Conservation (phyloP, 164 flowering plant genomes). For the Vitis rotundifolia region DNA sequence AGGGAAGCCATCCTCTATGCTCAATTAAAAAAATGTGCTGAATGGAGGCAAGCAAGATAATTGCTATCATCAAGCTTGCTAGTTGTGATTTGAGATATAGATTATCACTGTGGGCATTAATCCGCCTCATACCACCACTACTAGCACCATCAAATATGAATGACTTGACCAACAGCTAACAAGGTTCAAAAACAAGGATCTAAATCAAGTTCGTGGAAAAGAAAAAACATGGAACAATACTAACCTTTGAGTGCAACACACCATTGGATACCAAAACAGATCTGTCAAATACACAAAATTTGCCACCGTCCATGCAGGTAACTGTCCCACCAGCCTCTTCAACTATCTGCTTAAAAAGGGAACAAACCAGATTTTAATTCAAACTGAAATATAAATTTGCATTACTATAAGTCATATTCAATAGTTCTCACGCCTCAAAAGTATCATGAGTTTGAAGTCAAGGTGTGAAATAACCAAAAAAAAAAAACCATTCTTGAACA, state of each 20-base stretch:
- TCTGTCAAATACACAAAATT: constrained; percentile 86
- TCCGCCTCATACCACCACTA: no score
- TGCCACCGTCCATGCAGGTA: constrained; percentile 84
- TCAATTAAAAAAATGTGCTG: no score
- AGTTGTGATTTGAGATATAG: no score
- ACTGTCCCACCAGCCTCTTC: constrained; percentile 97
- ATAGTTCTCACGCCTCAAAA: not conserved
- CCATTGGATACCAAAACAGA: constrained; percentile 93
- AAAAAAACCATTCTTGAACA: no score
- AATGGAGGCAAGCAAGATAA: no score
- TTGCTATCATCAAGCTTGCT: no score
- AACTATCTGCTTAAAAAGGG: constrained; percentile 61
- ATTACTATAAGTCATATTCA: not conserved
- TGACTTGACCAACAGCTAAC: no score
- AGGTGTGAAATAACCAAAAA: not conserved
- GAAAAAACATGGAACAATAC: constrained; percentile 8
- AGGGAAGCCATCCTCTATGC: no score
- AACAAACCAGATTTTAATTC: not conserved
- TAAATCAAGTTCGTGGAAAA: not conserved
- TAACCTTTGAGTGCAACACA: constrained; percentile 68
- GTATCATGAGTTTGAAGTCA: no score
- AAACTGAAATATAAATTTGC: not conserved
- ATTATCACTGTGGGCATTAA: no score
- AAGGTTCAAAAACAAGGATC: not conserved
- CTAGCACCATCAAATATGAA: no score